Conservation (phyloP, 805 yeast species). For the Candida ponderosae region DNA sequence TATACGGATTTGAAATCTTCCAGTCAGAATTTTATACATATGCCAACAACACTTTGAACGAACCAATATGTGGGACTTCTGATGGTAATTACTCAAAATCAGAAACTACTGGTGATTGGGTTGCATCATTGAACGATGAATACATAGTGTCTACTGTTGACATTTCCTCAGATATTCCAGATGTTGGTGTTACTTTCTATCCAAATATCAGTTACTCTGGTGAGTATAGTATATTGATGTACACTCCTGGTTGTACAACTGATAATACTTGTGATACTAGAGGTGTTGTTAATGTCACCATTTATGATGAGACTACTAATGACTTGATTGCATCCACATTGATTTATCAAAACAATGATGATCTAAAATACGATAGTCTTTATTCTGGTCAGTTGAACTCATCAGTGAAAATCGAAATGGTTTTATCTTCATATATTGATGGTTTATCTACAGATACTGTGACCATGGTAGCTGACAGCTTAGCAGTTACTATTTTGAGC, state of each 20-base stretch:
- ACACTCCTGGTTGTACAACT: slow-evolving; percentile 79
- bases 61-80: slow-evolving; percentile 43
- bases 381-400: slow-evolving; percentile 61
- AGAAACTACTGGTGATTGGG: slow-evolving; percentile 22
- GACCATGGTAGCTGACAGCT: slow-evolving; percentile 65
- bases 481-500: slow-evolving; percentile 40
- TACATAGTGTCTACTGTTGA: slow-evolving; percentile 26
- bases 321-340: slow-evolving; percentile 31
- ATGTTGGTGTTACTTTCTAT: slow-evolving; percentile 40
- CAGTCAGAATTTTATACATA: slow-evolving; percentile 48
- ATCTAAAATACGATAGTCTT: slow-evolving; percentile 72
- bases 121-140: slow-evolving; percentile 21
- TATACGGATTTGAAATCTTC: slow-evolving; percentile 67
- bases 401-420: slow-evolving; percentile 37
- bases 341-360: slow-evolving; percentile 74
- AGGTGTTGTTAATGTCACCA: slow-evolving; percentile 72
- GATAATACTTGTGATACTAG: slow-evolving; percentile 65
- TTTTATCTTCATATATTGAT: slow-evolving; percentile 24
- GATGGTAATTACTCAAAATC: slow-evolving; percentile 19
- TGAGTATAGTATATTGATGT: slow-evolving; percentile 59
- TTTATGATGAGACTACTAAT: slow-evolving; percentile 34
- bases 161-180: slow-evolving; percentile 23
- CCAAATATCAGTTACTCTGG: slow-evolving; percentile 73
- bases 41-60: slow-evolving; percentile 70
- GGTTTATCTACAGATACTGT: slow-evolving; percentile 24